Evolutionary conservation across 495 filamentous ascomycete species (phyloP), one percentile per base, ranked within the genome.

Genomic region (Choiromyces venosus): DNA sequence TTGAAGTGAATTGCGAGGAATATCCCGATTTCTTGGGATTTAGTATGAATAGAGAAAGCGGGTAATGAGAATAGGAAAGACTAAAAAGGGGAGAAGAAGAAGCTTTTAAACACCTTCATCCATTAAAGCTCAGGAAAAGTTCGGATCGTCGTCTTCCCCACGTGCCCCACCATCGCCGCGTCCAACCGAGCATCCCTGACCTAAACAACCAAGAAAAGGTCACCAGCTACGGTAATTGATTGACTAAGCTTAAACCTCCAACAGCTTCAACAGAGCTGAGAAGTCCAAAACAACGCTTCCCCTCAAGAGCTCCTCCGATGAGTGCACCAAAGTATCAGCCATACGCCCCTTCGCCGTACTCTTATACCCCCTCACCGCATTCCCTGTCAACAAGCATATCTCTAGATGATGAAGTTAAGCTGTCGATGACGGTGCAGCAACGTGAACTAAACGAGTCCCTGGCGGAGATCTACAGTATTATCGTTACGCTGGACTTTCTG

Each of bases 381-480:
- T 65, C 78, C 12, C 40, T 79, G 36, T 74, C 73, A 18, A 74
- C 76, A 2, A 65, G 67, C 70, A 73, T 80, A 46, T 82, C 80
- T 19, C 79, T 81, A 4, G 79, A 81, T 69, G 74, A 97, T 90
- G 96, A 99, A 87, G 93, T 97, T 73, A 97, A 96, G 84, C 87
- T 99, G 65, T 87, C 92, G 67, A 89, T 91, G 8, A 96, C 89
- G 36, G 88, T 91, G 67, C 90, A 91, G 38, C 93, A 97, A 83
- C 89, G 94, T 37, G 94, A 98, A 80, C 88, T 98, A 5, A 92
- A 96, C 84, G 95, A 97, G 80, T 97, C 95, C 2, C 87, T 99
- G 16, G 95, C 94, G 67, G 95, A 99, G 80, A 90, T 99, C 67
- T 98, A 98, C 84, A 96, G 93, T 84, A 97, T 99, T 73, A 94